Conservation (phyloP, 2,329 filamentous ascomycete genomes). For the Curvularia verruculosa region DNA sequence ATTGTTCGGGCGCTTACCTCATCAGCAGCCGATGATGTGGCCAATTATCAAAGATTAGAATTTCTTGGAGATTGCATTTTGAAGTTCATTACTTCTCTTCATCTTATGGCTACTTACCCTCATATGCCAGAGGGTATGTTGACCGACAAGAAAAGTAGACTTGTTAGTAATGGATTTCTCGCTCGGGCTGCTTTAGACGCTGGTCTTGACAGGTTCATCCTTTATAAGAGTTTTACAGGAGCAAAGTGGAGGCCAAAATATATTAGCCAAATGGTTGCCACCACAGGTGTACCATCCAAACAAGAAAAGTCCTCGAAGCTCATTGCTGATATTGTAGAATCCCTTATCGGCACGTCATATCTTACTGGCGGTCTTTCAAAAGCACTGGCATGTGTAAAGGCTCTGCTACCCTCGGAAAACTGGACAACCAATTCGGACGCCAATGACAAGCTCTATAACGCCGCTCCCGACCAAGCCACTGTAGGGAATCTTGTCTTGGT, state of each 20-base stretch:
- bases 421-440: conserved; percentile 36
- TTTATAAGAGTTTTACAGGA: conserved; percentile 70
- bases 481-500: conserved; percentile 50
- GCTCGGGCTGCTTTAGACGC: conserved; percentile 66
- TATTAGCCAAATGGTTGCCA: conserved; percentile 52
- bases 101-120: conserved; percentile 66
- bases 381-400: conserved; percentile 66
- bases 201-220: conserved; percentile 75
- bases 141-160: conserved; percentile 67
- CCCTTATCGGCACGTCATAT: conserved; percentile 78
- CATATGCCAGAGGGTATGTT: conserved; percentile 79
- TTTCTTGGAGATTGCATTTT: conserved; percentile 85
- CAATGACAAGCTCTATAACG: conserved; percentile 34
- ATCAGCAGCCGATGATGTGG: conserved; percentile 62
- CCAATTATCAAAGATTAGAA: conserved; percentile 83
- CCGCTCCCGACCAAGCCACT: conserved; percentile 19
- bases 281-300: conserved; percentile 19
- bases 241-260: conserved; percentile 75
- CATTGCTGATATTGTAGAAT: conserved; percentile 86
- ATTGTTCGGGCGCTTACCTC: conserved; percentile 74
- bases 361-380: conserved; percentile 70
- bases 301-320: conserved; percentile 72
- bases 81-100: conserved; percentile 73
- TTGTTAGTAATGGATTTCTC: conserved; percentile 79
- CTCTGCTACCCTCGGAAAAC: conserved; percentile 67